A percentile compares a stretch with the other conserved stretches of the same genome.
These are phyloP conservation scores for Chaetomiaceae sp. DNA, from an alignment of 2,329 filamentous ascomycete genomes.

Conservation along the genomic window DNA sequence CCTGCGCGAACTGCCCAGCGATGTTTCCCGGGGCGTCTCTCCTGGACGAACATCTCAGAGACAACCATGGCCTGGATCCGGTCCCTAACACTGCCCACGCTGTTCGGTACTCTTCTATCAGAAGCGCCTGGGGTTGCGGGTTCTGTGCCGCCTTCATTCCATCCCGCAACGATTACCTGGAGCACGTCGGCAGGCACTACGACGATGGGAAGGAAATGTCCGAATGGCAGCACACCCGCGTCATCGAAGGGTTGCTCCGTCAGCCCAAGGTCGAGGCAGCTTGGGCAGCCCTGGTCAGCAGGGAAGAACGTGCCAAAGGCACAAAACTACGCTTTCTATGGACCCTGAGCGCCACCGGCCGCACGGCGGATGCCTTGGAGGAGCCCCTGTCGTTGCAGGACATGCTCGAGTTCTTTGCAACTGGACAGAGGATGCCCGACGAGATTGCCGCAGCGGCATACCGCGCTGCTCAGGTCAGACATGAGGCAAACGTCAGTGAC, in stretches of 20 bases:
- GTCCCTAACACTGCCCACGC: neutral
- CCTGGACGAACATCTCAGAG: constrained; percentile 8
- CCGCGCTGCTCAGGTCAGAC: constrained; percentile 8
- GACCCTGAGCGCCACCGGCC: constrained; percentile 14
- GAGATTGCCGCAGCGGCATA: constrained; percentile 13
- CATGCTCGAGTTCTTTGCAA: constrained; percentile 20
- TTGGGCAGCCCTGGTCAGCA: constrained; percentile 17
- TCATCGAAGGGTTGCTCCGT: constrained; percentile 23
- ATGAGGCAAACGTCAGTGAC: constrained; percentile 14
- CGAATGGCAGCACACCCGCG: constrained; percentile 23
- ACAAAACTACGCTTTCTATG: constrained; percentile 19
- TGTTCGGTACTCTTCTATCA: neutral
- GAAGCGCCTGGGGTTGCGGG: constrained; percentile 24
- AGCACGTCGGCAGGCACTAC: constrained; percentile 25
- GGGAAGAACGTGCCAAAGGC: constrained; percentile 15
- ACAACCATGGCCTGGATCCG: constrained; percentile 5
- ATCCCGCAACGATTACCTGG: constrained; percentile 24
- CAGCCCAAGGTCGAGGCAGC: constrained; percentile 18
- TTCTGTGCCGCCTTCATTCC: constrained; percentile 18
- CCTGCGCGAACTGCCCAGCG: constrained; percentile 12
- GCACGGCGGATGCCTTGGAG: neutral
- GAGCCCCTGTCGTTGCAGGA: constrained; percentile 14
- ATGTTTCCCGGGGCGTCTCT: constrained; percentile 2
- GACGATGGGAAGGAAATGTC: constrained; percentile 18
- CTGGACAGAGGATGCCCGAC: neutral